phyloP scores from a whole-genome alignment of 768 basidiomycete genomes.

The Agrocybe praecox region DNA sequence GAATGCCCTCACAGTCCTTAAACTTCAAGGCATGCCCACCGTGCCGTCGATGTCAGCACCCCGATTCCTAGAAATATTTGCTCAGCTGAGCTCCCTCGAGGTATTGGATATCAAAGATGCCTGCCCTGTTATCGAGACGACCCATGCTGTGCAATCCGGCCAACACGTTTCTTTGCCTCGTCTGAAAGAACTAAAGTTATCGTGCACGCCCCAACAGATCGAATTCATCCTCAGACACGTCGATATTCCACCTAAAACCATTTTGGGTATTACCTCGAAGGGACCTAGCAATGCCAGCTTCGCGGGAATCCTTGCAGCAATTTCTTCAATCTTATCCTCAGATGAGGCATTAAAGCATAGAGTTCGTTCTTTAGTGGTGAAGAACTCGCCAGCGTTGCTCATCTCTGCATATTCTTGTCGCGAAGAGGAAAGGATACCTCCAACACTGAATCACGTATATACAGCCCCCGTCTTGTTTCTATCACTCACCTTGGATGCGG shows the following conservation, averaged over 20 bases:
- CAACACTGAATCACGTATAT: too few relatives aligned
- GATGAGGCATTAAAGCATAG: too few relatives aligned
- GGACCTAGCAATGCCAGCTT: background rate
- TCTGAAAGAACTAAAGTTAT: background rate
- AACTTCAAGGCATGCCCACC: background rate
- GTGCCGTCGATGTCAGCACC: background rate
- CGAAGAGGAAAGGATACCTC: too few relatives aligned
- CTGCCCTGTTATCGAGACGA: background rate
- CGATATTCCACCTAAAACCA: background rate
- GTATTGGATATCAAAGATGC: background rate
- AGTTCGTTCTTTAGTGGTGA: too few relatives aligned
- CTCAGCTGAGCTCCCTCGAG: background rate
- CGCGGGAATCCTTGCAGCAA: background rate
- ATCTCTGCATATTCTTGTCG: too few relatives aligned
- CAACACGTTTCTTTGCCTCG: background rate
- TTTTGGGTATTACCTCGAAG: background rate
- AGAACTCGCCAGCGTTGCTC: too few relatives aligned
- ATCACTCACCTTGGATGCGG: too few relatives aligned
- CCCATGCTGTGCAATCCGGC: background rate
- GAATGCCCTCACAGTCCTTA: background rate
- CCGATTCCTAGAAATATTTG: slow-evolving; percentile 2
- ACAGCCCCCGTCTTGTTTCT: too few relatives aligned
- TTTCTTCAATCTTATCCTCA: background rate
- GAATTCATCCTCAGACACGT: background rate
- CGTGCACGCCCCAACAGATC: background rate